Percentiles rank a stretch among this genome's conserved stretches.
These are phyloP conservation scores for Acacia acuminata DNA, from an alignment of 306 rosid species.

Conservation along the genomic window DNA sequence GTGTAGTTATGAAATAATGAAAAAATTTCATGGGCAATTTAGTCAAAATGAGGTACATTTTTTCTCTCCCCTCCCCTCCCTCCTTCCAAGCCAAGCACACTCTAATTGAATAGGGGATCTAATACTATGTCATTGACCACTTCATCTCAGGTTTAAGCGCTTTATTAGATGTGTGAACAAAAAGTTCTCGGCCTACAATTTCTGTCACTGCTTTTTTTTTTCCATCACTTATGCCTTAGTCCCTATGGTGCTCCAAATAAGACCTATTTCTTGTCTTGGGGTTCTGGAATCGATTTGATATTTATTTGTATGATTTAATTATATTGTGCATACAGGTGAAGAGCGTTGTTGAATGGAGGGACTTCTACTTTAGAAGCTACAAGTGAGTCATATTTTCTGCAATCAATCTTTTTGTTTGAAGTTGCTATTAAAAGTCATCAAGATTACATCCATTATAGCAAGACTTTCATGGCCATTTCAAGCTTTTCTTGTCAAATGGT, in stretches of 20 bases:
- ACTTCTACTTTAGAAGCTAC: conserved; percentile 72
- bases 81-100: too few relatives aligned
- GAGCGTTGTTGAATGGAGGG: conserved; percentile 92
- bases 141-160: not conserved
- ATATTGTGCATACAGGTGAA: conserved; percentile 64
- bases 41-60: too few relatives aligned
- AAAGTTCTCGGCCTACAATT: not conserved
- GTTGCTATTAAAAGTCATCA: conserved; percentile 18
- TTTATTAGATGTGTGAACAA: not conserved
- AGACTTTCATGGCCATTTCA: not conserved
- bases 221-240: not conserved
- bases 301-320: not conserved
- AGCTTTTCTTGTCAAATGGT: conserved; percentile 2
- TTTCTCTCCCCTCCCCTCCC: too few relatives aligned
- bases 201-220: not conserved
- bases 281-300: not conserved
- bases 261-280: not conserved
- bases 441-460: not conserved
- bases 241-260: not conserved
- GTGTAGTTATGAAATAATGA: too few relatives aligned
- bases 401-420: conserved; percentile 19
- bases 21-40: too few relatives aligned
- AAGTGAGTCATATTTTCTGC: conserved; percentile 57
- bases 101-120: not conserved
- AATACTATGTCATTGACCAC: not conserved